Evolutionary conservation across 2,329 filamentous ascomycete species (phyloP).

Genomic region (Tolypocladium endophyticum): DNA sequence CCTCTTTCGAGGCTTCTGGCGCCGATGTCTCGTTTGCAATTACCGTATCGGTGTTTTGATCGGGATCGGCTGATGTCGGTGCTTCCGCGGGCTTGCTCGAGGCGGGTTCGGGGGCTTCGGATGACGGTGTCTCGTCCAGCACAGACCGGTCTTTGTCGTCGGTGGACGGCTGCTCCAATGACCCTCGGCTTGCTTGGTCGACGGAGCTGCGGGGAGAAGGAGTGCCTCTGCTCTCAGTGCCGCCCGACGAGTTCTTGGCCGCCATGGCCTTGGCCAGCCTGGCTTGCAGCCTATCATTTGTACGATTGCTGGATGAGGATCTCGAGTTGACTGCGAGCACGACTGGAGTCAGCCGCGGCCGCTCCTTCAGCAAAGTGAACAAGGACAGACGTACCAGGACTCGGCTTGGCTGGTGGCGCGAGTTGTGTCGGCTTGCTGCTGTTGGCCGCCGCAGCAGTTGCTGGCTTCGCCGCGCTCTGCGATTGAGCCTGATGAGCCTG

Average conservation of each 20-base stretch:
- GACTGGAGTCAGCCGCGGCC: not conserved
- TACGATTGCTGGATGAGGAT: conserved; percentile 50
- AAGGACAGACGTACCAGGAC: conserved; percentile 6
- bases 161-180: conserved; percentile 17
- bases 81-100: not conserved
- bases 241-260: conserved; percentile 41
- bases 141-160: conserved; percentile 11
- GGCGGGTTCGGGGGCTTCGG: conserved; percentile 1
- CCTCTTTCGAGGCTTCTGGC: not conserved
- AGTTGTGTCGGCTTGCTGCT: not conserved
- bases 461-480: not conserved
- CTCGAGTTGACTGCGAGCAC: conserved; percentile 36
- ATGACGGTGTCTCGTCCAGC: conserved; percentile 7
- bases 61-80: not conserved
- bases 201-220: conserved; percentile 24
- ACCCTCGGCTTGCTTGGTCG: conserved; percentile 19
- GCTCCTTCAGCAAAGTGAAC: not conserved
- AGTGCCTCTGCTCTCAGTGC: conserved; percentile 32
- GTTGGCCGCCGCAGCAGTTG: conserved; percentile 15
- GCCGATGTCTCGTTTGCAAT: not conserved
- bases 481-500: not conserved
- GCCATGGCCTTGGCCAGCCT: conserved; percentile 80
- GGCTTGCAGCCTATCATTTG: conserved; percentile 80
- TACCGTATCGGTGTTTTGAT: not conserved
- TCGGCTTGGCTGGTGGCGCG: conserved; percentile 20